Evolutionary conservation across 768 basidiomycete species (phyloP), one percentile per base, ranked within the genome.

Genomic region (Nevesoporus exiguus): DNA sequence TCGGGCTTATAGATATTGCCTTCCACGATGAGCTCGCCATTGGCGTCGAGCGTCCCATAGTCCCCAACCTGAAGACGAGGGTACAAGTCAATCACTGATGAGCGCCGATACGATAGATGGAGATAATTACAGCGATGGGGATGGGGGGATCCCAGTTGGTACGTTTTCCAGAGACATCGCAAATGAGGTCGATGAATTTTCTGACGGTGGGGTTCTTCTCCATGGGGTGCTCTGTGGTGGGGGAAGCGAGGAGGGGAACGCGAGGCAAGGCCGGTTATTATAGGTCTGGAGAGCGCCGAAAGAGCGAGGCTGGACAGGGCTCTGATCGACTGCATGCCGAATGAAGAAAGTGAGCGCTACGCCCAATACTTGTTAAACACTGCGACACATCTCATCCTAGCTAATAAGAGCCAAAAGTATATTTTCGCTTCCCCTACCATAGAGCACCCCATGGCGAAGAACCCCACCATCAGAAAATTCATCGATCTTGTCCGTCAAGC

Each of bases 71-170:
- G 14, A 10, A 17, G 21, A 14, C n/a, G 19, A 36, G 2, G 45
- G 5, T 3, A 37, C 14, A 37, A 15, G 19, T 51, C 30, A 25
- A 25, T 10, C 40, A 11, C 22, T 31, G 48, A 37, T 30, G 37
- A 8, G 3, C 27, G 27, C 7, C 31, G 54, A 47, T 45, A 41
- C 17, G 5, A n/a, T 2, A 37, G 8, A 41, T n/a, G 5, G 40
- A 3, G 21, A 47, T 11, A 59, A 55, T 55, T 59, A 62, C 58
- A 13, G n/a, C 7, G n/a, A 71, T 56, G 34, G 58, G 62, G 45
- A 61, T 64, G 33, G 71, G 66, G 15, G 71, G 64, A 50, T 71
- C 68, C 66, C 66, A 72, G 45, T 61, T 70, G 10, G 67, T 58
- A 63, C 66, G 69, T 50, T 69, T 68, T n/a, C 63, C 66, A 24